Evolutionary conservation across 1,284 basidiomycete genomes (phyloP), one percentile per base, ranked within the genome.

Genomic region (Cutaneotrichosporon cavernicola): DNA sequence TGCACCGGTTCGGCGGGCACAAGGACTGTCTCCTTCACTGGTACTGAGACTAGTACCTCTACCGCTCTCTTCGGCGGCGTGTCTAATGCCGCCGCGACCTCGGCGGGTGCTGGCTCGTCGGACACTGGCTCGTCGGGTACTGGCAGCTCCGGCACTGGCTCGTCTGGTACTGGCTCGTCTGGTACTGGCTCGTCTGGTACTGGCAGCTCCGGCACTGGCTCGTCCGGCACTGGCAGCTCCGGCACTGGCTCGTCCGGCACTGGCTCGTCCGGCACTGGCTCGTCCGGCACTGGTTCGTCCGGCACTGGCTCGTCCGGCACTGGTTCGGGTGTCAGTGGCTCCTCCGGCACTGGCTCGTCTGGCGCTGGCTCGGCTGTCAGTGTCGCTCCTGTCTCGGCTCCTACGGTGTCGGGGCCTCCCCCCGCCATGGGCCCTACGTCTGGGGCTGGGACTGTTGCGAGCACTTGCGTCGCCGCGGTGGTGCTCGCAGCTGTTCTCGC

Each of bases 141-240:
- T 50, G 49, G 49, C 31, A 55, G 53, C 34, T 38, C 53, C 32
- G 32, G 53, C 30, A 53, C 51, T 53, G 51, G 21, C 31, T 50
- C 49, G 49, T 26, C 26, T 26, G 49, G 49, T 22, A 50, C 49
- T 50, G 49, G 49, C 22, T 26, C 21, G 6, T 50, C 49, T 10
- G 49, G 49, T 13, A 50, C 49, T 50, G 49, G 46, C 14, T n/a
- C 46, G 26, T 26, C 26, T 47, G 46, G 46, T 7, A 47, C 46
- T 18, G 49, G 31, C 13, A 5, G 18, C n/a, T 36, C 53, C 1
- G 51, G 13, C 30, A 53, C 51, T 53, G 51, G 51, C 16, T 31
- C 31, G 31, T 26, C 26, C 3, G 26, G 26, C 26, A 26, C 26
- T 26, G 26, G 26, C 26, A 2, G 2, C 2, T 26, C 26, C 3